phyloP scores from a whole-genome alignment of 75 land plant genomes.

The Larix kaempferi region DNA sequence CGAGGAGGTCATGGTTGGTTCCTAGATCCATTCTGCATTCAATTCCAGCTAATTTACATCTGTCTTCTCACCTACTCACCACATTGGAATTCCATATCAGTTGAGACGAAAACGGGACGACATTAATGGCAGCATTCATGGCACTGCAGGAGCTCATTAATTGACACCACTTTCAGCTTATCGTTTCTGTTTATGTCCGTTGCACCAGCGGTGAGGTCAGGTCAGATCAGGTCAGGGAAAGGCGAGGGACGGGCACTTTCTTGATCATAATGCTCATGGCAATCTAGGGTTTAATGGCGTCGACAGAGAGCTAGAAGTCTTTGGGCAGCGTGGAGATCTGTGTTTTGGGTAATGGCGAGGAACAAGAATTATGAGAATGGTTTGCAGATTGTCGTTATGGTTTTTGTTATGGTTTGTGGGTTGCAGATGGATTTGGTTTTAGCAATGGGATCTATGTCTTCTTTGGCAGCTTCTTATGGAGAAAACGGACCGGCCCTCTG shows the following conservation, averaged over 20 bases:
- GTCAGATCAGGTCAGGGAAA: no score
- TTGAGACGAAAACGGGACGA: no score
- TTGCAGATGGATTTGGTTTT: background rate
- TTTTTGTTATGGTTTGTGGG: background rate
- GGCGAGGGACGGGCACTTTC: background rate
- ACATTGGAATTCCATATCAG: background rate
- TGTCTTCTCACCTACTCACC: background rate
- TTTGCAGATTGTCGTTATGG: background rate
- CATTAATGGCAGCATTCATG: background rate
- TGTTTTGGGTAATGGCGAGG: background rate
- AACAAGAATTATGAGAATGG: no score
- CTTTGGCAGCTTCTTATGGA: conserved; percentile 78
- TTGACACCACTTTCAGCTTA: background rate
- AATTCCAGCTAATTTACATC: background rate
- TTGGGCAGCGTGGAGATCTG: background rate
- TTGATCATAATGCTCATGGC: background rate
- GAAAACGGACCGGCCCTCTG: conserved; percentile 75
- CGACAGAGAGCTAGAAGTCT: background rate
- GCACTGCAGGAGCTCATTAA: background rate
- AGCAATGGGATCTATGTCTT: conserved; percentile 60
- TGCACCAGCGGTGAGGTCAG: background rate
- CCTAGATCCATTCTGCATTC: background rate
- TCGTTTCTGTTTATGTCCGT: background rate
- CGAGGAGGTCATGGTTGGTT: background rate
- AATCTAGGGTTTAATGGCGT: background rate